Evolutionary conservation across 306 rosid genomes (phyloP).

Genomic region (Cucumis cinereus): DNA sequence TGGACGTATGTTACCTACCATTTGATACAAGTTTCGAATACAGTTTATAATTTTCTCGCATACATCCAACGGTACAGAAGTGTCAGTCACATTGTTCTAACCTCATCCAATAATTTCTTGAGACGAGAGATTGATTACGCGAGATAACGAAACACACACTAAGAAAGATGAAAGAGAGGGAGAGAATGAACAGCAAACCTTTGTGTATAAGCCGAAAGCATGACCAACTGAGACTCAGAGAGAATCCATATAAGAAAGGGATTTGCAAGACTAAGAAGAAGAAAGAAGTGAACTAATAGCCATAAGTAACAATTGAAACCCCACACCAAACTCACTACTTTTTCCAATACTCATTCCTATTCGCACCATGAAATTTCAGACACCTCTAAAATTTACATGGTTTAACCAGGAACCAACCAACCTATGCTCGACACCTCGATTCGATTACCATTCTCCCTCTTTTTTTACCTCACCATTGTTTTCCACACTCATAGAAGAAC

Average conservation of each 20-base stretch:
- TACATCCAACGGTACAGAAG: neutral
- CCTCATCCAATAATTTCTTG: neutral
- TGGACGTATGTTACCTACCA: neutral
- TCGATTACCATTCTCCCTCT: neutral
- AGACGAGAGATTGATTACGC: neutral
- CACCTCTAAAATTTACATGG: conserved; percentile 1
- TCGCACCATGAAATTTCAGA: neutral
- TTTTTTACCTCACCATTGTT: neutral
- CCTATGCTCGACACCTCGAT: neutral
- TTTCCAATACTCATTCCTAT: conserved; percentile 6
- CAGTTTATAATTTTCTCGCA: neutral
- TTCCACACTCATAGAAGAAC: conserved; percentile 29
- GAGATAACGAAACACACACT: neutral
- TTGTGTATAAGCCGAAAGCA: conserved; percentile 52
- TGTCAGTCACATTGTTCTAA: neutral
- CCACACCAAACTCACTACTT: conserved; percentile 53
- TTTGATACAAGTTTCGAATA: neutral
- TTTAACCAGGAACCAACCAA: neutral
- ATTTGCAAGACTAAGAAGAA: conserved; percentile 21
- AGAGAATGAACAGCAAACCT: conserved; percentile 20
- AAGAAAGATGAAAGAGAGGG: neutral
- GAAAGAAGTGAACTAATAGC: conserved; percentile 27
- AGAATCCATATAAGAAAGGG: conserved; percentile 37
- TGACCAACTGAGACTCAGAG: conserved; percentile 19
- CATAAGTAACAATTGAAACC: conserved; percentile 23